A percentile compares a stretch with the other conserved stretches of the same genome.
These are phyloP conservation scores for Musa beccarii DNA, from an alignment of 176 grass and related monocot species.

Conservation along the genomic window DNA sequence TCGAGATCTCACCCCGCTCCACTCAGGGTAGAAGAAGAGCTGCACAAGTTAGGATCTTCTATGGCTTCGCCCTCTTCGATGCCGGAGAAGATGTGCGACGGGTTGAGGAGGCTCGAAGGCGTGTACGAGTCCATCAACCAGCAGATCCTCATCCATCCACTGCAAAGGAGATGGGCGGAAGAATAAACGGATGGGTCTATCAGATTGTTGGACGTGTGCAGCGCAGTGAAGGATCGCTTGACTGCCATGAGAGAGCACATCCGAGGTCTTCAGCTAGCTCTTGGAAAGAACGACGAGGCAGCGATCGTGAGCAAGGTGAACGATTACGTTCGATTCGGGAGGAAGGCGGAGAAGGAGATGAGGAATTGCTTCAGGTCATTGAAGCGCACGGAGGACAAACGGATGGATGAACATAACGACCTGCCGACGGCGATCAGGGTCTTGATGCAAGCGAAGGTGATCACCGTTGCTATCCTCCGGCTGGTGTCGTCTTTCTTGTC, in stretches of 20 bases:
- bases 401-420: background rate
- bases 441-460: slow-evolving; percentile 13
- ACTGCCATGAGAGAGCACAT: slow-evolving; percentile 7
- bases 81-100: background rate
- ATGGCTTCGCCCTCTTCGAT: slow-evolving; percentile 8
- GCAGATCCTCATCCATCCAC: background rate
- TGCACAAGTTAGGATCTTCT: background rate
- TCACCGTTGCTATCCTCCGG: slow-evolving; percentile 10
- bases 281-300: slow-evolving; percentile 7
- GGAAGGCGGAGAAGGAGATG: slow-evolving; percentile 12
- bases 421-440: background rate
- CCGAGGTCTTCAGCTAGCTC: slow-evolving; percentile 8
- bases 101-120: slow-evolving; percentile 10
- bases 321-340: slow-evolving; percentile 15
- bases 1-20: background rate
- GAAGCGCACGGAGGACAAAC: background rate
- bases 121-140: slow-evolving; percentile 15
- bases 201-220: slow-evolving; percentile 18
- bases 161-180: slow-evolving; percentile 22
- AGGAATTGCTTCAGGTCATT: background rate
- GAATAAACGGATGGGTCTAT: slow-evolving; percentile 17
- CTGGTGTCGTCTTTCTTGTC: background rate
- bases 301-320: slow-evolving; percentile 1
- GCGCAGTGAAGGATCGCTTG: slow-evolving; percentile 1
- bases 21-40: background rate